Evolutionary conservation across 192 early-diverging fungal genomes (phyloP).

Genomic region (Pilobolus umbonatus): DNA sequence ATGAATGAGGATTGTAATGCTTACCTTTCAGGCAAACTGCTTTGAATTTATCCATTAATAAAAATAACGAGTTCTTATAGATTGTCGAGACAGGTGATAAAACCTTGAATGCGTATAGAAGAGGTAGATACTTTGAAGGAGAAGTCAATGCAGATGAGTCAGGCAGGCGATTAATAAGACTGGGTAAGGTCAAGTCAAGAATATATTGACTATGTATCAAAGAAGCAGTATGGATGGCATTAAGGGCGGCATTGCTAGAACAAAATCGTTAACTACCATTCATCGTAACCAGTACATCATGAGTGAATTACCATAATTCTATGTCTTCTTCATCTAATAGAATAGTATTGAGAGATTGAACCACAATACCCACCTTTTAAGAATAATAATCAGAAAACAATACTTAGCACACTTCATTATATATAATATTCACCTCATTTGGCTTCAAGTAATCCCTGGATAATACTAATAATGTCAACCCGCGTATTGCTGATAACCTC

Average conservation of each 20-base stretch:
- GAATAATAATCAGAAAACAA: background rate
- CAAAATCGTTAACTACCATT: background rate
- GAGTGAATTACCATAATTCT: conserved; percentile 39
- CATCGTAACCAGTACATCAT: background rate
- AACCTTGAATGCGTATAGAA: conserved; percentile 40
- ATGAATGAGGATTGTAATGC: background rate
- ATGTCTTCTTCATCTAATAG: conserved; percentile 43
- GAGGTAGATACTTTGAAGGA: conserved; percentile 31
- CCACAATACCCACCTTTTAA: conserved; percentile 37
- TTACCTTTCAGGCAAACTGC: conserved; percentile 20
- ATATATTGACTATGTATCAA: conserved; percentile 39
- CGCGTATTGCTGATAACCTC: conserved; percentile 65
- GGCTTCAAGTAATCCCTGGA: conserved; percentile 49
- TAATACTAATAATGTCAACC: conserved; percentile 61
- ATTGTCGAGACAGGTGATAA: conserved; percentile 42
- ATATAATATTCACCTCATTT: conserved; percentile 47
- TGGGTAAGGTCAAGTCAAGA: conserved; percentile 48
- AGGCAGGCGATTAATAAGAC: conserved; percentile 51
- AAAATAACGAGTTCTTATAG: conserved; percentile 38
- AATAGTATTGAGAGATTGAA: conserved; percentile 48
- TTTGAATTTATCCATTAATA: conserved; percentile 51
- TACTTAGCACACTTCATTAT: background rate
- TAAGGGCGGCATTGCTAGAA: conserved; percentile 45
- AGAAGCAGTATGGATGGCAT: conserved; percentile 39
- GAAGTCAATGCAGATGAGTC: conserved; percentile 32